Base-by-base conservation (phyloP, 352 stramenopile genomes). In the Phytophthora megakarya region DNA sequence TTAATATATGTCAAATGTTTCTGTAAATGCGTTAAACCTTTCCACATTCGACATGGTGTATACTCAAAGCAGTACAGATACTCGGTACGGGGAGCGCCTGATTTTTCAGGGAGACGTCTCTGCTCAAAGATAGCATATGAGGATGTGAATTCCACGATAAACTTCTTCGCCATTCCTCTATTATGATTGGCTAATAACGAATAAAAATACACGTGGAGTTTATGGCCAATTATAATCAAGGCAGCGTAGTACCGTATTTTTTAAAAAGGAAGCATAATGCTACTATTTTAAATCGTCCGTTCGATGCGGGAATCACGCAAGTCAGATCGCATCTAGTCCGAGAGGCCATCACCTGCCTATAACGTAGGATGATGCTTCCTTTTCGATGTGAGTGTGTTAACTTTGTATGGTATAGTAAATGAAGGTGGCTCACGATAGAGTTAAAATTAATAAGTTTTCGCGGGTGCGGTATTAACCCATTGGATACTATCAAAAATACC, bases 191-290 rank as follows among this genome's bases (percentile, higher is more conserved):
- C 25, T n/a, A 18, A 51, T 9, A 39, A 1, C 30, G 8, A 35
- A 35, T 35, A 25, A 28, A 38, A 23, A 35, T 51, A 16, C 26
- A 51, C 39, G 15, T 8, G 16, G n/a, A 40, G 4, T 51, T 51
- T 39, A 39, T 40, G 10, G 45, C 22, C 1, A 28, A 9, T 18
- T 51, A 38, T 16, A 28, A 51, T 39, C 26, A 26, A 37, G 37
- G 16, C 9, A 37, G 33, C 40, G 38, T 8, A 6, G 32, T 54
- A 33, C 47, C 19, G 22, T 15, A 33, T 5, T 23, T 43, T 54
- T 32, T 22, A 26, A 48, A 38, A 58, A 47, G 37, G 37, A 49
- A 18, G 50, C 50, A 49, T 42, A 22, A 26, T 59, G 16, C 50
- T 37, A 47, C 48, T 23, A 47, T 56, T 47, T 26, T 40, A 6